These are phyloP conservation scores for Botrytis fragariae DNA, from an alignment of 2,329 filamentous ascomycete genomes.

Conservation along the genomic window DNA sequence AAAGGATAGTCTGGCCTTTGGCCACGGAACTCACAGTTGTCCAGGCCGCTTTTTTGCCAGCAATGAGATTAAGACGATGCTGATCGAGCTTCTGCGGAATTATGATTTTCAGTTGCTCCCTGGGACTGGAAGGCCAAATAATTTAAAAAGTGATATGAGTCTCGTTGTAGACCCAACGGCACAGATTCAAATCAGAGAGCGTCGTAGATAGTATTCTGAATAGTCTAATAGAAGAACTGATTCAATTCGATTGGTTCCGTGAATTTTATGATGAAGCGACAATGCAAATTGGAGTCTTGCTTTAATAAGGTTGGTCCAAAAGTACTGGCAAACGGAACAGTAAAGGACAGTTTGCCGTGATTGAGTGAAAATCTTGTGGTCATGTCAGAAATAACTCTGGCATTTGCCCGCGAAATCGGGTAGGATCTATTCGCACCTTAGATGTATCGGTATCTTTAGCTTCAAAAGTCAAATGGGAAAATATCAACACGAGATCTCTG, in stretches of 20 bases:
- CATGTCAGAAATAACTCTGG: background rate
- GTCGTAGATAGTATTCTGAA: background rate
- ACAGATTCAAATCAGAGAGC: constrained; percentile 4
- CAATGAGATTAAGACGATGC: constrained; percentile 39
- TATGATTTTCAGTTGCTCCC: constrained; percentile 30
- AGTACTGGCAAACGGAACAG: too few relatives aligned
- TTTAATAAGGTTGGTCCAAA: too few relatives aligned
- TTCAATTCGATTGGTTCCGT: background rate
- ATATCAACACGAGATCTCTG: background rate
- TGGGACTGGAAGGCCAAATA: background rate
- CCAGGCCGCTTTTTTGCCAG: constrained; percentile 43
- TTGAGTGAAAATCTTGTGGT: background rate
- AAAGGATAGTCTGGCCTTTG: constrained; percentile 38
- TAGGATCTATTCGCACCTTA: background rate
- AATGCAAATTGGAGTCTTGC: too few relatives aligned
- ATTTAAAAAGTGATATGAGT: constrained; percentile 16
- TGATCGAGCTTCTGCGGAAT: constrained; percentile 36
- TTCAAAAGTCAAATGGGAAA: background rate
- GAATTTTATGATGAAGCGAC: background rate
- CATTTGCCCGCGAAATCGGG: background rate
- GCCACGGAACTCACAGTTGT: constrained; percentile 44
- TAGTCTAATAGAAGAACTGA: background rate
- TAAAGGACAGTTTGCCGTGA: too few relatives aligned
- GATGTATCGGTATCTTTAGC: background rate
- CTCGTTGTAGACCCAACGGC: constrained; percentile 10